Evolutionary conservation across 1,284 basidiomycete genomes (phyloP), one percentile per base, ranked within the genome.

Genomic region (Coriolopsis trogii): DNA sequence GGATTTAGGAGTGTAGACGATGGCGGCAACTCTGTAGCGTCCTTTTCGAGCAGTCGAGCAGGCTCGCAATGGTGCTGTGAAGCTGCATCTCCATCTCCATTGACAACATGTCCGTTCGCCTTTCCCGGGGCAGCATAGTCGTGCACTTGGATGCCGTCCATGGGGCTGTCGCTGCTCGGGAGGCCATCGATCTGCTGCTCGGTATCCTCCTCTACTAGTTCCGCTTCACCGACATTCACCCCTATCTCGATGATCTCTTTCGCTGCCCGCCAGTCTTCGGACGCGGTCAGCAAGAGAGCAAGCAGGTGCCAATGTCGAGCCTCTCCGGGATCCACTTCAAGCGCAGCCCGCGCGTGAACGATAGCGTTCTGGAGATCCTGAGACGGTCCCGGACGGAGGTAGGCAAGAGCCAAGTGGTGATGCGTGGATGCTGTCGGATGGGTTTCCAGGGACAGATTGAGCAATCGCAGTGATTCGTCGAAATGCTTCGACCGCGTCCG

Each of bases 261-360:
- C 0, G 95, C 95, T 6, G 85, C 88, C 28, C 74, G 72, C 91
- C 91, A 95, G 63, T 95, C 87, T 54, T 90, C 92, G 28, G 79
- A 76, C 5, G 91, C 88, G 0, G 88, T 87, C 9, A 95, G 76
- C 13, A 98, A 70, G 5, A 99, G 74, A 0, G 91, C 92, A 0
- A 98, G 79, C 15, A 98, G 78, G 70, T 98, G 96, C 96, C 95
- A 98, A 49, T 90, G 85, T 34, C 91, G 81, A 23, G 91, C 78
- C 60, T 91, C 87, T 21, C 73, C 73, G 0, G 89, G 77, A 47
- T 90, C 86, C 3, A 81, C 78, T 69, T 95, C 92, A 9, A 96
- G 82, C 0, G 93, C 91, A 10, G 76, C 70, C 10, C 90, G 84
- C 0, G 92, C 90, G 36, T 84, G 76, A 7, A 80, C 71, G 2